phyloP scores from a whole-genome alignment of 169 alveolate species.

The Plasmodium inui region DNA sequence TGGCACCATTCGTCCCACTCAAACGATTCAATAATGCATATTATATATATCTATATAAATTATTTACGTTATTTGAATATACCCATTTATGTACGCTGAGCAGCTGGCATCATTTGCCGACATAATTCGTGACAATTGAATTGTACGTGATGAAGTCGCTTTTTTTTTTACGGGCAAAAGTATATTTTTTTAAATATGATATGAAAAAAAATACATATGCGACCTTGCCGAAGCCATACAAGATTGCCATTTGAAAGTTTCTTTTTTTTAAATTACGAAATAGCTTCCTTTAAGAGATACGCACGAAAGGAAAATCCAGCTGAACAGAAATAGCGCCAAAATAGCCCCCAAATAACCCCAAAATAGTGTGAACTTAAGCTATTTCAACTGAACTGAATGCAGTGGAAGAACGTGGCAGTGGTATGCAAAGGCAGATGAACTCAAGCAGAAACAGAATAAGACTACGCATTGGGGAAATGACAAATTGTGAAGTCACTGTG shows the following conservation, averaged over 20 bases:
- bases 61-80: not conserved
- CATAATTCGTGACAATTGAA: not conserved
- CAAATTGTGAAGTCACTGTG: not conserved
- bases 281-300: not conserved
- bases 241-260: not conserved
- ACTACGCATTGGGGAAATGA: not conserved
- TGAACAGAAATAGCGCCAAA: not conserved
- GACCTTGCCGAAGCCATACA: not conserved
- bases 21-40: not conserved
- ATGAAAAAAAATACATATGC: not conserved
- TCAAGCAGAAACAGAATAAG: not conserved
- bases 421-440: not conserved
- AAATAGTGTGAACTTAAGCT: not conserved
- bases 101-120: not conserved
- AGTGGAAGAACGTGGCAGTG: slow-evolving; percentile 11
- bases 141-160: not conserved
- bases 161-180: not conserved
- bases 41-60: too few species aligned
- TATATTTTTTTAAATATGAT: not conserved
- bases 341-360: not conserved
- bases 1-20: not conserved
- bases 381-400: not conserved
- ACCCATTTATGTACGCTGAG: not conserved
- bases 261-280: not conserved
- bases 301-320: not conserved